phyloP scores from a whole-genome alignment of 2,329 filamentous ascomycete species.

The Colletotrichum viniferum region DNA sequence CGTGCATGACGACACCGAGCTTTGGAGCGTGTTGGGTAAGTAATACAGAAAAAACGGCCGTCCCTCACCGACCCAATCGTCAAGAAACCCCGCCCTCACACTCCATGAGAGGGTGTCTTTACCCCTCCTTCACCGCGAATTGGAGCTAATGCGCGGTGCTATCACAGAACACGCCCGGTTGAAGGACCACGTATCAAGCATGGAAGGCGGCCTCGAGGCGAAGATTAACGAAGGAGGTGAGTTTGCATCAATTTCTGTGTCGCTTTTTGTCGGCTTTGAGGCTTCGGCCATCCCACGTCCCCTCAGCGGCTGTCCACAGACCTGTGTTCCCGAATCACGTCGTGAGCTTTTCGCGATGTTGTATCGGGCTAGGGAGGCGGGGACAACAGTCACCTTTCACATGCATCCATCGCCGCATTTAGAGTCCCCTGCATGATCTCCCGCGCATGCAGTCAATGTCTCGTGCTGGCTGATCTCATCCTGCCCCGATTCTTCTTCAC shows the following conservation, averaged over 20 bases:
- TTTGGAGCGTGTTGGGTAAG: constrained; percentile 94
- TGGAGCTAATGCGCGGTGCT: constrained; percentile 40
- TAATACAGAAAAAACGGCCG: constrained; percentile 28
- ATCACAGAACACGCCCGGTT: constrained; percentile 84
- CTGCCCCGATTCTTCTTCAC: constrained; percentile 3
- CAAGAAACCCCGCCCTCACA: constrained; percentile 15
- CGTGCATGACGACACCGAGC: constrained; percentile 93
- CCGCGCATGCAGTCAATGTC: constrained; percentile 35
- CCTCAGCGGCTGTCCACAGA: constrained; percentile 29
- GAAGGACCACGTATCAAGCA: constrained; percentile 84
- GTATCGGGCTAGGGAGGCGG: background rate
- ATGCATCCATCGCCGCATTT: constrained; percentile 22
- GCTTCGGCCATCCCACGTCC: constrained; percentile 24
- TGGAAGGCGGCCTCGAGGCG: constrained; percentile 90
- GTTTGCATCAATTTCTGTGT: constrained; percentile 36
- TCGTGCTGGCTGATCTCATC: constrained; percentile 29
- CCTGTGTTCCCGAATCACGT: constrained; percentile 22
- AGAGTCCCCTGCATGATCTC: constrained; percentile 37
- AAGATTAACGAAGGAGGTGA: constrained; percentile 91
- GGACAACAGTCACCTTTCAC: constrained; percentile 2
- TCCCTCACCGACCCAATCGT: background rate
- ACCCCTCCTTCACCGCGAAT: constrained; percentile 13
- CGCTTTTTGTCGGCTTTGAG: constrained; percentile 30
- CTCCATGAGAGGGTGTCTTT: background rate
- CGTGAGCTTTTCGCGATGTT: background rate